Evolutionary conservation across 140 eudicot species (phyloP), one percentile per base, ranked within the genome.

Genomic region (Senecio squalidus): DNA sequence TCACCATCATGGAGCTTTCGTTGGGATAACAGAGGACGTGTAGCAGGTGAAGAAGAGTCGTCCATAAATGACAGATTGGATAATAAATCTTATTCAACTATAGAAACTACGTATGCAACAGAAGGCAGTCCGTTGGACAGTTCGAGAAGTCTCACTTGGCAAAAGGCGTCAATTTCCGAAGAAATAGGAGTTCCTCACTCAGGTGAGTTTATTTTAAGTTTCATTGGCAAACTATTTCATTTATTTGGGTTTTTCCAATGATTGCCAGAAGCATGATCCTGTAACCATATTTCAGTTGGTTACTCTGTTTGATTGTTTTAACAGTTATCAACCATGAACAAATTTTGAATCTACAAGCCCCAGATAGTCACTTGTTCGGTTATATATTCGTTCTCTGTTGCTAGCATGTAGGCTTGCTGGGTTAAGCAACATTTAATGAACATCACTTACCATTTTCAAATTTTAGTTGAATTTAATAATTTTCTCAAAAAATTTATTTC

Each of bases 1-100:
- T 92, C 99, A 2, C 99, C 99, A 47, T 79, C 95, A 3, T 92
- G 99, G 99, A 92, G 99, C 69, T 84, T 92, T 67, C 82, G 95
- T 24, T 92, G 96, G 99, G 99, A 92, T 76, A 92, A 88, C 60
- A 77, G 96, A 33, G 89, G 85, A 56, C 81, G 99, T 43, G 96
- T 88, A 30, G 95, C 84, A 21, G 96, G 95, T 62, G 99, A 92
- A 69, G 99, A 92, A 69, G 99, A 92, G 31, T 73, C 84, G 0
- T 80, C 94, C 33, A 21, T 79, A 34, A 78, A 64, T 50, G 85
- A 75, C 28, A 62, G 82, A 38, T 30, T 82, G 74, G 99, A 78
- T 33, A 45, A 60, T 55, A 92, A 88, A 80, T 82, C 94, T 61
- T 72, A 74, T 18, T 71, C 95, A 20, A 77, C 95, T 43, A 68